phyloP scores from a whole-genome alignment of 139 green algal species.

The Eudorina sp. region DNA sequence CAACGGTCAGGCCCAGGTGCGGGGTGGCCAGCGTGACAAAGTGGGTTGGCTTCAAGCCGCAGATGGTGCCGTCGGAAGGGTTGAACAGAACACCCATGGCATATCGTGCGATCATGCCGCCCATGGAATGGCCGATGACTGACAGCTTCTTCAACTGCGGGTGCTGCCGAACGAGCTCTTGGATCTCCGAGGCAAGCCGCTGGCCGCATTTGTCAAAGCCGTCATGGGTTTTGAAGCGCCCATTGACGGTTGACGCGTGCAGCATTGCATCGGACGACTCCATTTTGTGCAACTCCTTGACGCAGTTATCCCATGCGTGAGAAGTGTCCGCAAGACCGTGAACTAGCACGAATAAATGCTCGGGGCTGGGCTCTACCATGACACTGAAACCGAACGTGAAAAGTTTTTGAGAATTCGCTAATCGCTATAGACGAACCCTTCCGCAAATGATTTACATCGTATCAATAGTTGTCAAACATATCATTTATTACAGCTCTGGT shows the following conservation, averaged over 20 bases:
- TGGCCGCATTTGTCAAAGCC: slow-evolving; percentile 19
- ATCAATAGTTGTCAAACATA: too few species aligned
- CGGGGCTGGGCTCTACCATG: too few species aligned
- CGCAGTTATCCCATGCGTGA: background rate
- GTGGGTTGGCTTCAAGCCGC: slow-evolving; percentile 48
- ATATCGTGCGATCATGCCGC: slow-evolving; percentile 60
- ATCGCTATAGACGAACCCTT: too few species aligned
- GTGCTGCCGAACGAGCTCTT: background rate
- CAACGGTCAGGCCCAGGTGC: slow-evolving; percentile 54
- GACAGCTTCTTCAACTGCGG: background rate
- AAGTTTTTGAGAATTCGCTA: too few species aligned
- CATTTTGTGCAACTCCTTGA: background rate
- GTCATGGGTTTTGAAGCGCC: background rate
- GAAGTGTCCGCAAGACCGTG: slow-evolving; percentile 23
- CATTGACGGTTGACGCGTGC: slow-evolving; percentile 3
- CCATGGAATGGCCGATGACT: slow-evolving; percentile 51
- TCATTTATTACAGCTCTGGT: too few species aligned
- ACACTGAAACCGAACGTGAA: too few species aligned
- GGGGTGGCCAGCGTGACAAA: slow-evolving; percentile 58
- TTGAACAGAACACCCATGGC: slow-evolving; percentile 48
- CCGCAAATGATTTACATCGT: background rate
- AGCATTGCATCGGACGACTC: background rate
- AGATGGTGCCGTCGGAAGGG: slow-evolving; percentile 29
- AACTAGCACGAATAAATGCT: background rate
- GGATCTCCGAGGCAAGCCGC: slow-evolving; percentile 8